A percentile compares a stretch with the other conserved stretches of the same genome.
phyloP scores from a whole-genome alignment of 768 basidiomycete species.

The Hericium rajendrae region DNA sequence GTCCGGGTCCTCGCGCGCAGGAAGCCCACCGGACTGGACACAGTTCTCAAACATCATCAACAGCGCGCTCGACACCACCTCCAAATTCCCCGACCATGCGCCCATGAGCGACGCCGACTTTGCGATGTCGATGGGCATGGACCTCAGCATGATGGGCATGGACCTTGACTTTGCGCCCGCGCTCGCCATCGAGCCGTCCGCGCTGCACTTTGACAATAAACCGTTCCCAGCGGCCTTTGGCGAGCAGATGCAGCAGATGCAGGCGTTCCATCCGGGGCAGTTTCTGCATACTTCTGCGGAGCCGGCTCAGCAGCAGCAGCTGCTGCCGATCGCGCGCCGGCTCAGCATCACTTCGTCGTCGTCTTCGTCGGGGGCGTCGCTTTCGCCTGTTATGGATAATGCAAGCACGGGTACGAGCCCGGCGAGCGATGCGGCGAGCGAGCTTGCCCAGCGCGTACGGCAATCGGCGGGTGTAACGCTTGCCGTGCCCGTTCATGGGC shows the following conservation, averaged over 20 bases:
- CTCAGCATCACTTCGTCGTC: constrained; percentile 48
- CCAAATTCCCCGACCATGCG: not conserved
- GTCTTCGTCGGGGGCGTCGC: constrained; percentile 44
- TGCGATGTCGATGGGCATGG: constrained; percentile 29
- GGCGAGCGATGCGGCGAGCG: constrained; percentile 23
- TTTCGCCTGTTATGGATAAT: constrained; percentile 42
- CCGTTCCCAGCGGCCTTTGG: not conserved
- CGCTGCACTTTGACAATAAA: constrained; percentile 38
- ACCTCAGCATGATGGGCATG: constrained; percentile 22
- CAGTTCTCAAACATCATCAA: constrained; percentile 14
- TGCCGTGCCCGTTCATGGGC: constrained; percentile 27
- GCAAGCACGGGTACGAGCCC: constrained; percentile 21
- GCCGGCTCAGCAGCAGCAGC: constrained; percentile 7
- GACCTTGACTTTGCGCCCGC: constrained; percentile 54
- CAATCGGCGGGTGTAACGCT: constrained; percentile 29
- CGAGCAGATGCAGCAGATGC: constrained; percentile 17
- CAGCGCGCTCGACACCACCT: not conserved
- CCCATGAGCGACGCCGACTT: not conserved
- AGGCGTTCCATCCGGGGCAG: constrained; percentile 10
- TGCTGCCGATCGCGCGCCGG: constrained; percentile 24
- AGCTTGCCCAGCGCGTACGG: constrained; percentile 28
- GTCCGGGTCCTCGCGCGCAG: constrained; percentile 4
- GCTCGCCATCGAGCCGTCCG: constrained; percentile 55
- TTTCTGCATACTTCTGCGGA: not conserved
- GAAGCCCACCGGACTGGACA: constrained; percentile 14